Evolutionary conservation across 2,329 filamentous ascomycete species (phyloP).

Genomic region (Lithohypha guttulata): DNA sequence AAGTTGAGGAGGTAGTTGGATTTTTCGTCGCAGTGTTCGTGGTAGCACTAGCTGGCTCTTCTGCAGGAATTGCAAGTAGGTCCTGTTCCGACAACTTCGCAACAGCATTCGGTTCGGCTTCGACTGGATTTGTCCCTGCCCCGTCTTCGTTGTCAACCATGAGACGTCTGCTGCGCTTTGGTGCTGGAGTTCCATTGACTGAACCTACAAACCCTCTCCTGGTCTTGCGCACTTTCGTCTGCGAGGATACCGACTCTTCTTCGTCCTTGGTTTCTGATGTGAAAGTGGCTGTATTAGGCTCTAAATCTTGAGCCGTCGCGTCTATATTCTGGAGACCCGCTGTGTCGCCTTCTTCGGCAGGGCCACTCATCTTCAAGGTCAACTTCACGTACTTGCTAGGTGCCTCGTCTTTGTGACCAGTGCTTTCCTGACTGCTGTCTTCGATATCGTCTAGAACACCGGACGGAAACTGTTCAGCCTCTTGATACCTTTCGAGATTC

Average conservation of each 20-base stretch:
- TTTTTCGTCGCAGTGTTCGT: background rate
- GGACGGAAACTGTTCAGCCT: background rate
- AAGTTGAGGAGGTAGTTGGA: background rate
- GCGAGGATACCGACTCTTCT: background rate
- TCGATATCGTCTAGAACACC: slow-evolving; percentile 7
- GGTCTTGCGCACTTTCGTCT: slow-evolving; percentile 14
- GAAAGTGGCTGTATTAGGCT: too few species aligned
- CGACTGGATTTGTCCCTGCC: too few species aligned
- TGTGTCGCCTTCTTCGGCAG: background rate
- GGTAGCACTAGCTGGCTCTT: background rate
- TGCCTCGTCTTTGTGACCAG: background rate
- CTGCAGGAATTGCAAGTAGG: too few species aligned
- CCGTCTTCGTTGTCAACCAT: background rate
- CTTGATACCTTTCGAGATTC: slow-evolving; percentile 5
- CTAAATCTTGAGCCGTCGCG: background rate
- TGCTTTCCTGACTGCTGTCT: slow-evolving; percentile 3
- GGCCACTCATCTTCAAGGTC: slow-evolving; percentile 1
- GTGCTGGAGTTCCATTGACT: slow-evolving; percentile 10
- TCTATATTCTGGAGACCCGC: background rate
- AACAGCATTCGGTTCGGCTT: background rate
- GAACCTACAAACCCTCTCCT: slow-evolving; percentile 17
- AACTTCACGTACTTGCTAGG: slow-evolving; percentile 1
- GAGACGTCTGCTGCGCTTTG: slow-evolving; percentile 13
- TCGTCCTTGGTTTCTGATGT: too few species aligned
- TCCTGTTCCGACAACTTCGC: too few species aligned